These are phyloP conservation scores for Cercospora berteroae DNA, from an alignment of 2,329 filamentous ascomycete species.

Conservation along the genomic window DNA sequence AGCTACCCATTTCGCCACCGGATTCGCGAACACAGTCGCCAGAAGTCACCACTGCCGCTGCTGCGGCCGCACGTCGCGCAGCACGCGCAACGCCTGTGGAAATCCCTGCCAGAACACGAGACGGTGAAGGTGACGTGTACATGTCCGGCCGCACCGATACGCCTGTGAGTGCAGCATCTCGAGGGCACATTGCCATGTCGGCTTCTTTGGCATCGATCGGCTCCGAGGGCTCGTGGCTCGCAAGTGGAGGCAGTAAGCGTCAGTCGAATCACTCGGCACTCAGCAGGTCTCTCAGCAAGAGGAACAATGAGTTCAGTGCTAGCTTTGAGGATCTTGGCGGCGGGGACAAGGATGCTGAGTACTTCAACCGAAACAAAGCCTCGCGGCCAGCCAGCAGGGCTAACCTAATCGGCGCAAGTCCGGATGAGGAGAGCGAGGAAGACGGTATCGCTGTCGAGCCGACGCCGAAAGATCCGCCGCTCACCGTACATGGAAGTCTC, in stretches of 20 bases:
- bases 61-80: constrained; percentile 42
- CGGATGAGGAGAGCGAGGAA: constrained; percentile 42
- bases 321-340: constrained; percentile 64
- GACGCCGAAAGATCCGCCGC: constrained; percentile 20
- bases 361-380: constrained; percentile 50
- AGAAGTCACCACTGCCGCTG: constrained; percentile 55
- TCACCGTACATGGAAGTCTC: constrained; percentile 48
- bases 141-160: constrained; percentile 42
- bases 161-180: constrained; percentile 32
- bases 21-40: constrained; percentile 78
- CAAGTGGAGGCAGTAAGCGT: constrained; percentile 62
- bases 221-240: constrained; percentile 91
- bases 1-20: constrained; percentile 80
- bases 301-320: constrained; percentile 54
- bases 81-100: constrained; percentile 31
- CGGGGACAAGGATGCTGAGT: constrained; percentile 65
- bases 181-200: constrained; percentile 52
- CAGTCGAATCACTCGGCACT: constrained; percentile 46
- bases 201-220: constrained; percentile 92
- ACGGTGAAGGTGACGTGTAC: constrained; percentile 16
- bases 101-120: constrained; percentile 19
- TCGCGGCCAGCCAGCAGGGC: constrained; percentile 8
- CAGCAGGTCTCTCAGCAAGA: constrained; percentile 47
- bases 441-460: constrained; percentile 12
- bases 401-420: constrained; percentile 44